phyloP scores from a whole-genome alignment of 2,329 filamentous ascomycete species.

The Thelonectria rubi region DNA sequence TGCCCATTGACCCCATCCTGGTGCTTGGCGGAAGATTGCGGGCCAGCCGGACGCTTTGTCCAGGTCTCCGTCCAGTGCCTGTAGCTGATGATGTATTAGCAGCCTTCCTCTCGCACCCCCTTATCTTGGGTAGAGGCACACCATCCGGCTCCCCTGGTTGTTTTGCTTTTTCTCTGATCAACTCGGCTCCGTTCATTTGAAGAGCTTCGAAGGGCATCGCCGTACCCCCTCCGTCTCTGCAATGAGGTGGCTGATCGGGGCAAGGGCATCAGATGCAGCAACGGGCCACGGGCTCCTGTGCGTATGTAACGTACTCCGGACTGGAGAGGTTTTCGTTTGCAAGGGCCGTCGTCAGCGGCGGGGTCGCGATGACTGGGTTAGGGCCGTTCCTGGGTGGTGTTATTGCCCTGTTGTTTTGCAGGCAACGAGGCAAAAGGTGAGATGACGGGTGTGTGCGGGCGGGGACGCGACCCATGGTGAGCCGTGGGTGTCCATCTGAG shows the following conservation, averaged over 20 bases:
- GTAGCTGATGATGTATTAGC: constrained; percentile 21
- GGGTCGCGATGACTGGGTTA: constrained; percentile 1
- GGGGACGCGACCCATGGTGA: constrained; percentile 4
- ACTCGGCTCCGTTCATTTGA: constrained; percentile 8
- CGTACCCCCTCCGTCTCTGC: constrained; percentile 5
- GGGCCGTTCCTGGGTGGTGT: constrained; percentile 15
- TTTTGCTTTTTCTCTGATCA: constrained; percentile 13
- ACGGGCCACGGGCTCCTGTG: background rate
- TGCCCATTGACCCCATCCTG: no score
- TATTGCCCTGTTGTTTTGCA: constrained; percentile 7
- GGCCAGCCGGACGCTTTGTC: no score
- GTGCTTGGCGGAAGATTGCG: constrained; percentile 27
- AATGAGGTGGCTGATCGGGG: background rate
- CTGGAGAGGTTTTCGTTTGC: constrained; percentile 9
- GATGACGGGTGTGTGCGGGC: constrained; percentile 11
- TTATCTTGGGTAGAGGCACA: constrained; percentile 13
- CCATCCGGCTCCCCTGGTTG: constrained; percentile 11
- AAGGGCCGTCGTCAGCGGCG: background rate
- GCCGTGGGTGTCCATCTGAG: constrained; percentile 1
- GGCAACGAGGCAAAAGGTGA: background rate
- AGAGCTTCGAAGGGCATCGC: background rate
- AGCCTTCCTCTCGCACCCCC: constrained; percentile 7
- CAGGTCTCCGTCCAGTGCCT: no score
- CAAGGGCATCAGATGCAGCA: background rate
- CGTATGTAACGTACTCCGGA: no score